Base-by-base conservation (phyloP, 129 eudicot species). In the Ambrosia artemisiifolia region DNA sequence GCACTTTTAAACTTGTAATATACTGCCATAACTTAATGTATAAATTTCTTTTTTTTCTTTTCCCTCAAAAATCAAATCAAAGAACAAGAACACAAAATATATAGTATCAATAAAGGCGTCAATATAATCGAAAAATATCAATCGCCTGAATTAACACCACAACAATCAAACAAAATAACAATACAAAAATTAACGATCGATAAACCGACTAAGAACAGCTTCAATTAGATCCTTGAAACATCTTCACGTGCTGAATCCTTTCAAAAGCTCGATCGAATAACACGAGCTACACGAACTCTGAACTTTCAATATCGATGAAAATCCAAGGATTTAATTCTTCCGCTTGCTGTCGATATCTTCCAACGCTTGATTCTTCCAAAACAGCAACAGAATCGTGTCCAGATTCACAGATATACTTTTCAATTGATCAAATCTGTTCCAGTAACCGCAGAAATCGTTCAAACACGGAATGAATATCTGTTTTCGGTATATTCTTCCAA, bases 1-100 rank as follows among this genome's bases (percentile, higher is more conserved):
- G 98, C 96, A 84, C 98, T 94, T 86, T 94, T 94, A 76, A 94
- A 94, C 89, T 94, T 90, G 74, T 85, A 94, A 85, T 94, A 86
- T 38, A 94, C 95, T 61, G 97, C 92, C 96, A 94, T 94, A 72
- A 74, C 74, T 77, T 24, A 67, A 63, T 56, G 13, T 71, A 55
- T 1, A 5, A 7, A 38, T 68, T 56, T 47, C 36, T 20, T 68
- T 51, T 51, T 83, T 88, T 69, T 74, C 64, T 54, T 63, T 76
- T 64, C 57, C 77, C 75, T 59, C 69, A 50, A 75, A 72, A 69
- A 5, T 78, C 66, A 57, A 49, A 76, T 68, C 50, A 70, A 88
- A 68, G 60, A 85, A 83, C 80, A 81, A 79, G 67, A 74, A 79
- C 72, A 24, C 28, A 24, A 24, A 75, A 74, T 28, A 74, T 28